Evolutionary conservation across 2,329 filamentous ascomycete species (phyloP).

Genomic region (Phaeoacremonium minimum): DNA sequence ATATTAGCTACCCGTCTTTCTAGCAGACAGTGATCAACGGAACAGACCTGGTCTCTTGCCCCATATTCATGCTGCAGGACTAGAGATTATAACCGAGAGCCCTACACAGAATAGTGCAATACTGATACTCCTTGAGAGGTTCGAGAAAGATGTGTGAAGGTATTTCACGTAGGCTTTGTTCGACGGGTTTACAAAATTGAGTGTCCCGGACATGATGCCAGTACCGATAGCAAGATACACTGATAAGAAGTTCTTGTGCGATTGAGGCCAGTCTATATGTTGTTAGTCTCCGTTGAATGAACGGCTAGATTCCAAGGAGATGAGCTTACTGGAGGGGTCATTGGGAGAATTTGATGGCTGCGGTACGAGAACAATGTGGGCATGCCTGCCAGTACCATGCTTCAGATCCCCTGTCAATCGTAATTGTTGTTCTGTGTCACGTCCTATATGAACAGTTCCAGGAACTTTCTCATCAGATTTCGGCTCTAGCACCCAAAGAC

Average conservation of each 20-base stretch:
- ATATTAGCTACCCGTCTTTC: too few relatives aligned
- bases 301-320: not conserved
- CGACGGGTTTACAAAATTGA: not conserved
- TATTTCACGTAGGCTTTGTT: too few relatives aligned
- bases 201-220: not conserved
- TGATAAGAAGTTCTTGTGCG: not conserved
- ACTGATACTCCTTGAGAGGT: too few relatives aligned
- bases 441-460: not conserved
- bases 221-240: not conserved
- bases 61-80: too few relatives aligned
- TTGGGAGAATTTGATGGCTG: conserved; percentile 2
- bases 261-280: not conserved
- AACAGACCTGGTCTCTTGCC: too few relatives aligned
- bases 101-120: too few relatives aligned
- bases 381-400: conserved; percentile 3
- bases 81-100: too few relatives aligned
- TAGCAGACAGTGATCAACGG: too few relatives aligned
- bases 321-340: conserved; percentile 1
- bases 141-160: too few relatives aligned
- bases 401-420: not conserved
- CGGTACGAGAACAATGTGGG: not conserved
- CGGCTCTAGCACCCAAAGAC: not conserved
- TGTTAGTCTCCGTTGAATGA: not conserved
- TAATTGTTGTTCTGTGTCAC: not conserved
- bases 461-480: not conserved